These are phyloP conservation scores for Letharia columbiana DNA, from an alignment of 495 filamentous ascomycete species.

Conservation along the genomic window DNA sequence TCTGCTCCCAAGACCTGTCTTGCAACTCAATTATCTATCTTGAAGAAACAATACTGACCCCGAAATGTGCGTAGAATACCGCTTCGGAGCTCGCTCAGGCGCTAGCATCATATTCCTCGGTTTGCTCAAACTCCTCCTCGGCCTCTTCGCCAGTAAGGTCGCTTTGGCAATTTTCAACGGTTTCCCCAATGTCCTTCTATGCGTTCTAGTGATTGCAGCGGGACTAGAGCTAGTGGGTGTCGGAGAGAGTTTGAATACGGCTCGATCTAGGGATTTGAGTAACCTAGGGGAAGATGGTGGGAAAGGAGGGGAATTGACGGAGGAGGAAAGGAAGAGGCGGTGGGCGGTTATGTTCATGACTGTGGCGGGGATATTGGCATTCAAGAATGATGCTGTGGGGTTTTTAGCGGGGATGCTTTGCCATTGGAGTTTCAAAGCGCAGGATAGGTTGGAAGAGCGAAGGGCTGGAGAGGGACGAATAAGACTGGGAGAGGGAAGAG, in stretches of 20 bases:
- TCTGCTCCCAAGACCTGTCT: background rate
- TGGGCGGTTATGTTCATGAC: conserved; percentile 89
- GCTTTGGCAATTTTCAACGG: conserved; percentile 55
- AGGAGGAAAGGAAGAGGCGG: conserved; percentile 55
- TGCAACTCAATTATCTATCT: background rate
- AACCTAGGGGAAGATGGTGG: conserved; percentile 12
- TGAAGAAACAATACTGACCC: background rate
- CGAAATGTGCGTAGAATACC: conserved; percentile 29
- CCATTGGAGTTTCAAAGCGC: conserved; percentile 46
- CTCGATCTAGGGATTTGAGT: conserved; percentile 52
- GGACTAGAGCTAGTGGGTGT: conserved; percentile 79
- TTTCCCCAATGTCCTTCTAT: conserved; percentile 68
- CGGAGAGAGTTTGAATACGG: conserved; percentile 70
- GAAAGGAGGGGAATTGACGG: conserved; percentile 38
- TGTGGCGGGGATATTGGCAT: conserved; percentile 69
- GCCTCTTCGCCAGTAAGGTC: conserved; percentile 60
- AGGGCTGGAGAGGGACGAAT: conserved; percentile 4
- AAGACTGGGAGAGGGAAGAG: background rate
- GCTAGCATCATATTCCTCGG: conserved; percentile 75
- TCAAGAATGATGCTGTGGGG: conserved; percentile 79
- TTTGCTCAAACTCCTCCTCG: conserved; percentile 62
- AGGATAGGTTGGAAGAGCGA: conserved; percentile 17
- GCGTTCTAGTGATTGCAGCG: conserved; percentile 81
- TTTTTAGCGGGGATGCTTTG: conserved; percentile 74
- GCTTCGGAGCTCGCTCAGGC: conserved; percentile 84